A percentile compares a stretch with the other conserved stretches of the same genome.
phyloP scores from a whole-genome alignment of 1,284 basidiomycete species.

The Ganoderma multipileum region DNA sequence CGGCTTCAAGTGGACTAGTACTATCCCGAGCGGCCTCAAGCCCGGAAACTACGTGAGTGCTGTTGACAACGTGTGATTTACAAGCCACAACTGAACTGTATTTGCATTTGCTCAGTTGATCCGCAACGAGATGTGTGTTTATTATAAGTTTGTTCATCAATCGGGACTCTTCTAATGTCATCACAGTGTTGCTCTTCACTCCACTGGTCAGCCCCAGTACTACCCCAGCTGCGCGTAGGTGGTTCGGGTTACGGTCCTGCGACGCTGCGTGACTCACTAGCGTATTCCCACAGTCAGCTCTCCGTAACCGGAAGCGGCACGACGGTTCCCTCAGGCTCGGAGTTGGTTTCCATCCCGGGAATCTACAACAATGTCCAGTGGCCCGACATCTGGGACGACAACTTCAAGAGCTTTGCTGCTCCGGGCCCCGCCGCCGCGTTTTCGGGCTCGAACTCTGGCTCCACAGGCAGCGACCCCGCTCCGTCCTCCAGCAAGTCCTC shows the following conservation, averaged over 20 bases:
- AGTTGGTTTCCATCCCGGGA: constrained; percentile 36
- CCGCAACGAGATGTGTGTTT: constrained; percentile 43
- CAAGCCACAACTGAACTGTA: background rate
- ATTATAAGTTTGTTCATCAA: constrained; percentile 9
- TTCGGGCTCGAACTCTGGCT: constrained; percentile 26
- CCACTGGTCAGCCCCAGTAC: constrained; percentile 37
- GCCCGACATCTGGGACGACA: constrained; percentile 40
- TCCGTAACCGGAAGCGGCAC: constrained; percentile 44
- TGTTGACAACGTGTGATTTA: background rate
- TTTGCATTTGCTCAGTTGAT: constrained; percentile 37
- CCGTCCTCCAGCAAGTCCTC: constrained; percentile 23
- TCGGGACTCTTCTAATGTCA: background rate
- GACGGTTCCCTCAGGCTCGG: constrained; percentile 36
- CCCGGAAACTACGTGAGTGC: constrained; percentile 45
- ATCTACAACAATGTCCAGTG: constrained; percentile 35
- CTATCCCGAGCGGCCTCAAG: constrained; percentile 44
- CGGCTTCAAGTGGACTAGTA: constrained; percentile 38
- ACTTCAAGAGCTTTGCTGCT: constrained; percentile 37
- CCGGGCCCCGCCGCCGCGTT: constrained; percentile 39
- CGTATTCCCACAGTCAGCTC: constrained; percentile 39
- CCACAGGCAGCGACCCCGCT: constrained; percentile 17
- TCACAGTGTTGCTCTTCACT: constrained; percentile 40
- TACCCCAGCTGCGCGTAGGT: constrained; percentile 43
- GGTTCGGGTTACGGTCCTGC: constrained; percentile 4
- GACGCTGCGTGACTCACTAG: constrained; percentile 21